Conservation (phyloP, 345 rosid species). For the Eutrema heterophyllum region DNA sequence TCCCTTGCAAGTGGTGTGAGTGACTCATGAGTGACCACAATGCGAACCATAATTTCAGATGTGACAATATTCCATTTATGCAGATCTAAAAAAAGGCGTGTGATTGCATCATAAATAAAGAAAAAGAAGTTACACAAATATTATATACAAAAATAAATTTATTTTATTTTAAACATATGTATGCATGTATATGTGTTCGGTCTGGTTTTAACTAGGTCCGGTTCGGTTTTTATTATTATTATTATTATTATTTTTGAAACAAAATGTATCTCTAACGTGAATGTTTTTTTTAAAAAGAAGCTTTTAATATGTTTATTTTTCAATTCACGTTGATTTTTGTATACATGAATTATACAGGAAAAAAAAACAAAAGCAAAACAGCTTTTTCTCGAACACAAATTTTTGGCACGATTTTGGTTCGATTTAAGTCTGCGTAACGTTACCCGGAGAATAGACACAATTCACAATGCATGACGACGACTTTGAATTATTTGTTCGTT, state of each 20-base stretch:
- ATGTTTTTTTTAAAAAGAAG: neutral
- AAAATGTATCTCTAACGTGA: neutral
- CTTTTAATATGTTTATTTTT: neutral
- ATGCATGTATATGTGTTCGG: neutral
- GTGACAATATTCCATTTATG: conserved; percentile 11
- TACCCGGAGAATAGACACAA: neutral
- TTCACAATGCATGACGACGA: conserved; percentile 2
- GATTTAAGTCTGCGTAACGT: neutral
- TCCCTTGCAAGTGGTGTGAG: conserved; percentile 12
- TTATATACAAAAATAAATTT: neutral
- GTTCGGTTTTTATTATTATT: neutral
- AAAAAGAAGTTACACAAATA: neutral
- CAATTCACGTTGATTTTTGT: neutral
- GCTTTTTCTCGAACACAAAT: neutral
- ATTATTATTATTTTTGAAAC: neutral
- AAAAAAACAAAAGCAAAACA: neutral
- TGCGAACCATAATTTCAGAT: conserved; percentile 14
- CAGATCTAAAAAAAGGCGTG: neutral
- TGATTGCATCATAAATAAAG: conserved; percentile 6
- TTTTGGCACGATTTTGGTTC: neutral
- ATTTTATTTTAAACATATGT: neutral
- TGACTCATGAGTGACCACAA: conserved; percentile 19
- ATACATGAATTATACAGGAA: neutral
- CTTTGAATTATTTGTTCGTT: neutral
- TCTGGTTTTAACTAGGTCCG: neutral